These are phyloP conservation scores for Beauveria scarabaeidicola DNA, from an alignment of 2,329 filamentous ascomycete species.

Conservation along the genomic window DNA sequence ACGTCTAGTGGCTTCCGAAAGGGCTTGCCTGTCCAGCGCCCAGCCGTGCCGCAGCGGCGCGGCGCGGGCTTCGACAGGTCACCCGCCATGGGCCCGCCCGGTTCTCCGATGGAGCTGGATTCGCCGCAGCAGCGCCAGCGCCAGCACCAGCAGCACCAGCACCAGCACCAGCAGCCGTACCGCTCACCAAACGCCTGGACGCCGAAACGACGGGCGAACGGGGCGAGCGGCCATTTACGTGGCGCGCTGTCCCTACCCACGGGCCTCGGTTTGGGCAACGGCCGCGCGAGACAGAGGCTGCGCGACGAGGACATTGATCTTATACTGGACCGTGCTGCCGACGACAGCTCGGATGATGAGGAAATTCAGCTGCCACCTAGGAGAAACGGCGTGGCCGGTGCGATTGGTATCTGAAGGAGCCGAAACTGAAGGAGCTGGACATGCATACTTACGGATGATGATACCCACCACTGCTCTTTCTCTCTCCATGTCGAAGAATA, in stretches of 20 bases:
- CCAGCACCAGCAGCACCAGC: too few species aligned
- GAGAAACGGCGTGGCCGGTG: conserved; percentile 17
- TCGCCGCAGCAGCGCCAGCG: conserved; percentile 21
- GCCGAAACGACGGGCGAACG: conserved; percentile 36
- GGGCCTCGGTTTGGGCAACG: conserved; percentile 36
- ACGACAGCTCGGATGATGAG: conserved; percentile 48
- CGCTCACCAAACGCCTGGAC: conserved; percentile 25
- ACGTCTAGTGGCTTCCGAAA: conserved; percentile 44
- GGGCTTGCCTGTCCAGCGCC: conserved; percentile 41
- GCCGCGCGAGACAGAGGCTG: conserved; percentile 28
- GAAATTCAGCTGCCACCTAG: conserved; percentile 43
- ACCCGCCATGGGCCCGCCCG: conserved; percentile 24
- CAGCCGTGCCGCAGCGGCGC: conserved; percentile 33
- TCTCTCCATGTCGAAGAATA: background rate
- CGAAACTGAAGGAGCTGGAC: background rate
- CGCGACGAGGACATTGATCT: conserved; percentile 49
- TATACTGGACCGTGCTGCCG: conserved; percentile 47
- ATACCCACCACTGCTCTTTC: conserved; percentile 17
- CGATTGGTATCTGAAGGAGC: conserved; percentile 13
- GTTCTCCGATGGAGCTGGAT: conserved; percentile 40
- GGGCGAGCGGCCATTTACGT: conserved; percentile 27
- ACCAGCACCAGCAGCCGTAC: conserved; percentile 17
- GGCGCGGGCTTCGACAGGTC: conserved; percentile 41
- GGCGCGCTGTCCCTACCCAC: conserved; percentile 40
- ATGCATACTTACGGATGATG: background rate